Evolutionary conservation across 345 rosid species (phyloP), one percentile per base, ranked within the genome.

Genomic region (Anastatica hierochuntica): DNA sequence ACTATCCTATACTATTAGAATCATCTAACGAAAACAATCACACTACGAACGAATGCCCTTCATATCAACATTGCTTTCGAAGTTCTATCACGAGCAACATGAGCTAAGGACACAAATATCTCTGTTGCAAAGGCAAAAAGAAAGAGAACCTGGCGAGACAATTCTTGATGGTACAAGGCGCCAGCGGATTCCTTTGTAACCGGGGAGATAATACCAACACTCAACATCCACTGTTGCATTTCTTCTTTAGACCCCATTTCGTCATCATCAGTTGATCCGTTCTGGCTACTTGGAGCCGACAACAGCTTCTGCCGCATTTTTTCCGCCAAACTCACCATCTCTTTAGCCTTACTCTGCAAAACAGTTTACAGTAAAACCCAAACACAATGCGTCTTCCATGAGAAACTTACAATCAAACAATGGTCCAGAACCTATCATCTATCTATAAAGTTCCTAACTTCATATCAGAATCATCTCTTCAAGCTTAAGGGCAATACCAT

Each of bases 121-220:
- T 24, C 27, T 33, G 43, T 36, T 21, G 31, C 14, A 63, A 40
- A 48, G 27, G 10, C n/a, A 24, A 21, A 42, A 52, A 50, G 52
- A 49, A 58, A 27, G 38, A 46, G 60, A 70, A 92, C 98, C 98
- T 85, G 98, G 60, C 95, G 88, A 4, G 96, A 79, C 64, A 85
- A 59, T 53, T 88, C 95, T 68, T 88, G 96, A 58, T 88, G 94
- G 58, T 92, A 88, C 66, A 88, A 65, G 8, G 96, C 98, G 29
- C 96, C 96, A 0, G 98, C 98, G 53, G 96, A 81, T 59, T 88
- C 98, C 58, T 85, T 81, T 30, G 98, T 92, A 38, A 88, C 98
- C 0, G 97, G 98, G 17, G 98, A 88, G 66, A 85, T 71, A 69
- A 88, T 88, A 74, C 98, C 98, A 69, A 88, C 86, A 53, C 98